phyloP scores from a whole-genome alignment of 2,329 filamentous ascomycete species.

The Pestalotiopsis fici region DNA sequence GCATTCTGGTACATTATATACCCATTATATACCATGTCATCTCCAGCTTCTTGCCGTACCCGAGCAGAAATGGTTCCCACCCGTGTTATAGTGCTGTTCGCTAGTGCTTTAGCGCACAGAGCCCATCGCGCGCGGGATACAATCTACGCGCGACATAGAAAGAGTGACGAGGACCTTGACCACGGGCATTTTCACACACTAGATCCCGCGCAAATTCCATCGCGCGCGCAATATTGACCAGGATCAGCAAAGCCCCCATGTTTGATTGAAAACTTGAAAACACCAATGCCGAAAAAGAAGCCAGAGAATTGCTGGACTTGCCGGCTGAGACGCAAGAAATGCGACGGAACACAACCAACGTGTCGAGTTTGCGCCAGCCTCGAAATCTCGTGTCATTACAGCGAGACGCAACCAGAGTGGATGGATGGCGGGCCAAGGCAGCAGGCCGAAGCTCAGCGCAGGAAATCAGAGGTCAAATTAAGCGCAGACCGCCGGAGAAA shows the following conservation, averaged over 20 bases:
- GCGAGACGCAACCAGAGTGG: conserved; percentile 55
- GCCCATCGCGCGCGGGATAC: background rate
- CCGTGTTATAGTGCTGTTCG: background rate
- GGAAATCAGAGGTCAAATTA: conserved; percentile 60
- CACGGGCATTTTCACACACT: no score
- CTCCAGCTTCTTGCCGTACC: no score
- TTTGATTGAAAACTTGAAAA: background rate
- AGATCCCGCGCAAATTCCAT: no score
- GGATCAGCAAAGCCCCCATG: background rate
- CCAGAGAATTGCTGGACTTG: conserved; percentile 59
- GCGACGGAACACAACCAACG: conserved; percentile 52
- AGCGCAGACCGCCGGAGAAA: conserved; percentile 52
- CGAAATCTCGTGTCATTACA: conserved; percentile 59
- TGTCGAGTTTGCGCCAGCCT: conserved; percentile 53
- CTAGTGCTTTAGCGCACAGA: background rate
- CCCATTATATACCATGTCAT: no score
- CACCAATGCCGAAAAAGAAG: background rate
- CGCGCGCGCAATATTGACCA: background rate
- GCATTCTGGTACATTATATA: no score
- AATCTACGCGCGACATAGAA: background rate
- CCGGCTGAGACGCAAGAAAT: conserved; percentile 62
- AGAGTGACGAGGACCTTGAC: no score
- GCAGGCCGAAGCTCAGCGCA: conserved; percentile 48
- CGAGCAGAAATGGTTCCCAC: background rate
- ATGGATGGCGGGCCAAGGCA: conserved; percentile 55